These are phyloP conservation scores for Debaryomyces sp. DNA, from an alignment of 1,139 yeast species.

Conservation along the genomic window DNA sequence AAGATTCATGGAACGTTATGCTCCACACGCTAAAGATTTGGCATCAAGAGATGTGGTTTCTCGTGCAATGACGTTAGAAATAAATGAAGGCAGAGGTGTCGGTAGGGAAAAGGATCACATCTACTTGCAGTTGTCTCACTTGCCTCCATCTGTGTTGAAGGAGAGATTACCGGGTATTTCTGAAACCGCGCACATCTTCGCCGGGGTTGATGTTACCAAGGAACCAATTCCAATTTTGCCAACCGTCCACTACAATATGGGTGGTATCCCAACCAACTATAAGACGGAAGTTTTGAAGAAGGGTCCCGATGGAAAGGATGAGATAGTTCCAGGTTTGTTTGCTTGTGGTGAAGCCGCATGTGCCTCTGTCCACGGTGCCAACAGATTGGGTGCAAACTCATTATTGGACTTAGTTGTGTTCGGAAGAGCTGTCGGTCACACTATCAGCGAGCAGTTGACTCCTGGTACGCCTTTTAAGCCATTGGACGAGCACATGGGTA, in stretches of 20 bases:
- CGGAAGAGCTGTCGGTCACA: slow-evolving; percentile 97
- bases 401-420: slow-evolving; percentile 94
- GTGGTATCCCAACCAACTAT: slow-evolving; percentile 99
- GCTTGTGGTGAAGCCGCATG: slow-evolving; percentile 99
- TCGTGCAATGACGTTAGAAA: slow-evolving; percentile 97
- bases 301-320: slow-evolving; percentile 88
- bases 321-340: slow-evolving; percentile 87
- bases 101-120: slow-evolving; percentile 96
- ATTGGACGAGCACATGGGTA: slow-evolving; percentile 83
- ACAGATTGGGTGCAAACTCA: slow-evolving; percentile 99
- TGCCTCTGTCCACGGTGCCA: slow-evolving; percentile 99
- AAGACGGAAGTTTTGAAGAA: slow-evolving; percentile 90
- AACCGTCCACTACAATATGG: slow-evolving; percentile 99
- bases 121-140: slow-evolving; percentile 89
- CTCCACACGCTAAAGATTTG: slow-evolving; percentile 97
- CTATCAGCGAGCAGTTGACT: slow-evolving; percentile 78
- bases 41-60: slow-evolving; percentile 99
- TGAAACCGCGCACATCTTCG: slow-evolving; percentile 97
- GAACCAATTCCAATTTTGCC: slow-evolving; percentile 99
- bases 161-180: slow-evolving; percentile 99
- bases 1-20: slow-evolving; percentile 99
- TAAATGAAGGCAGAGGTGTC: slow-evolving; percentile 99
- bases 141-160: slow-evolving; percentile 88
- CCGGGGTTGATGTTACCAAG: slow-evolving; percentile 99
- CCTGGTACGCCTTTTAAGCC: slow-evolving; percentile 86